Percentiles rank a stretch among this genome's conserved stretches.
Conservation (phyloP, 106 monocot species). For the Phalaenopsis equestris region DNA sequence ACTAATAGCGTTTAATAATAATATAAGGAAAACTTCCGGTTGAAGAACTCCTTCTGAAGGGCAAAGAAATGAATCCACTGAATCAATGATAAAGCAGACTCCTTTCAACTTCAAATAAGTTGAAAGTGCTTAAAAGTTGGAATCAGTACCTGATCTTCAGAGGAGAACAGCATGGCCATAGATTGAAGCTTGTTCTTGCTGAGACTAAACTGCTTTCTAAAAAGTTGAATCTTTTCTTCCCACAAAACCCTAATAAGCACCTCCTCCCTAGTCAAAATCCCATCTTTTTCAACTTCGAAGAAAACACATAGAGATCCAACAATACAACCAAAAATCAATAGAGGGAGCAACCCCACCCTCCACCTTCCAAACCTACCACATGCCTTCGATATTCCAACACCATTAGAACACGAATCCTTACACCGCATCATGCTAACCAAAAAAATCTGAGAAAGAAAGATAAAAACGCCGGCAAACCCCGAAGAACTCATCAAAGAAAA, state of each 20-base stretch:
- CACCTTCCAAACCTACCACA: conserved; percentile 28
- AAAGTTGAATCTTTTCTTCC: conserved; percentile 19
- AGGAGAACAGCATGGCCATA: conserved; percentile 24
- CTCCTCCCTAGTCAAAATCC: conserved; percentile 13
- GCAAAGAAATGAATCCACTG: not conserved
- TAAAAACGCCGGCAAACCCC: conserved; percentile 9
- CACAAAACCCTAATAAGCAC: conserved; percentile 3
- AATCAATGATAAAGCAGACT: not conserved
- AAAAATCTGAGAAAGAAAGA: conserved; percentile 2
- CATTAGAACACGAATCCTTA: not conserved
- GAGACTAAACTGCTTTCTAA: conserved; percentile 30
- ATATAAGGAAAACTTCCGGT: not conserved
- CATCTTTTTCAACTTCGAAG: conserved; percentile 14
- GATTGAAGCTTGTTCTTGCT: conserved; percentile 32
- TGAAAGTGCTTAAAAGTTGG: not conserved
- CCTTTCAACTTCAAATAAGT: not conserved
- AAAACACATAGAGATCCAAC: conserved; percentile 25
- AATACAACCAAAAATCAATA: conserved; percentile 26
- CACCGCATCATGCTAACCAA: conserved; percentile 18
- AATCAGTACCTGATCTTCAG: conserved; percentile 33
- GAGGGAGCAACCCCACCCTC: conserved; percentile 14
- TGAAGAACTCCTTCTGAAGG: not conserved
- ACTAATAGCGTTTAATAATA: conserved; percentile 1
- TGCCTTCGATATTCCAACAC: conserved; percentile 5
- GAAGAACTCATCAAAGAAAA: conserved; percentile 3